Percentiles rank a stretch among this genome's conserved stretches.
Evolutionary conservation across 495 filamentous ascomycete species (phyloP).

Genomic region (Xylaria sp.): DNA sequence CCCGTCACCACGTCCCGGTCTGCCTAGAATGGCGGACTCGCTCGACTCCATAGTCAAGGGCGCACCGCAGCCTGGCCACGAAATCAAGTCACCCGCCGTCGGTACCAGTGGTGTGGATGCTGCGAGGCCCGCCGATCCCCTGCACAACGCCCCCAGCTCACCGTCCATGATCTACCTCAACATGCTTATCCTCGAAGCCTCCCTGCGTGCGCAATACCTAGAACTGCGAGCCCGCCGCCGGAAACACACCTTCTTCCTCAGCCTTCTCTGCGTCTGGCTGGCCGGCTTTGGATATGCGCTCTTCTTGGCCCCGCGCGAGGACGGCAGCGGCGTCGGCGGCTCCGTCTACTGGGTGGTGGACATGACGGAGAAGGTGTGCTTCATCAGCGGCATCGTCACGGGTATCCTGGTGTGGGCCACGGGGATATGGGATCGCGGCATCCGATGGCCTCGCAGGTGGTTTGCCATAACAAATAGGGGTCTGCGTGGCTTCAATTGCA

Average conservation of each 20-base stretch:
- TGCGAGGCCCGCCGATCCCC: conserved; percentile 68
- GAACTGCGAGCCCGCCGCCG: conserved; percentile 85
- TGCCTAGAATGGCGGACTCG: conserved; percentile 52
- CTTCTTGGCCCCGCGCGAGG: conserved; percentile 87
- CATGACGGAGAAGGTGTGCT: conserved; percentile 82
- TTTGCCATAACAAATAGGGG: conserved; percentile 87
- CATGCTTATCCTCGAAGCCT: conserved; percentile 94
- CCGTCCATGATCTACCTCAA: conserved; percentile 98
- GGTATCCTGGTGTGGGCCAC: conserved; percentile 87
- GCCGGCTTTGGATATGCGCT: conserved; percentile 83
- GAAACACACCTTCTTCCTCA: conserved; percentile 94
- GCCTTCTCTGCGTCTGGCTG: conserved; percentile 79
- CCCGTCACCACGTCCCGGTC: background rate
- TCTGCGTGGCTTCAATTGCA: conserved; percentile 89
- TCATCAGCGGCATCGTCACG: conserved; percentile 86
- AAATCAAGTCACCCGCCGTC: conserved; percentile 43
- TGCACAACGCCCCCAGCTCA: conserved; percentile 82
- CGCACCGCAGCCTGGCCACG: conserved; percentile 62
- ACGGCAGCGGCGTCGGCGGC: conserved; percentile 88
- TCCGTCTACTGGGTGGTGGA: conserved; percentile 96
- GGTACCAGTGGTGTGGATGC: conserved; percentile 50
- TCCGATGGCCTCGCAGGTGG: conserved; percentile 94
- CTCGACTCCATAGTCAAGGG: conserved; percentile 92
- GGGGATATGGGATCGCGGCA: conserved; percentile 92
- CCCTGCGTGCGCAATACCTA: conserved; percentile 90